Base-by-base conservation (phyloP, 805 yeast genomes). In the Yamadazyma olivae region DNA sequence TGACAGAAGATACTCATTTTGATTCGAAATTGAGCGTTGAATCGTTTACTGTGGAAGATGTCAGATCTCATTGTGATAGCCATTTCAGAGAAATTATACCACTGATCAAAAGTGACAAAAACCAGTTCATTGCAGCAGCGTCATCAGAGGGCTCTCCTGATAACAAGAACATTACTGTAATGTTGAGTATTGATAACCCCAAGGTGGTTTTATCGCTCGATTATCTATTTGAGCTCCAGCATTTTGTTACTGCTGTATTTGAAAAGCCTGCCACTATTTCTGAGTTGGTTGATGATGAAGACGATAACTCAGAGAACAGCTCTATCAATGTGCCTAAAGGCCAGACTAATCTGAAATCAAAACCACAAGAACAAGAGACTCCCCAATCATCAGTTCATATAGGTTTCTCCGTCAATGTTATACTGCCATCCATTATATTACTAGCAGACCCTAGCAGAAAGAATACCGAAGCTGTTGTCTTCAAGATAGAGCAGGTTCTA, bases 401-500 rank as follows among this genome's bases (percentile, higher is more conserved):
- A 17, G 80, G 79, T 0, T 75, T 73, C 43, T 72, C 85, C 1
- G 53, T 91, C 24, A 88, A 85, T 50, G 60, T 93, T 27, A 78
- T 80, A 5, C 82, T 87, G 37, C 80, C 91, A 0, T 86, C 95
- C 0, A 67, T 91, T 14, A 77, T 87, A 14, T 60, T 93, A 20
- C 60, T 93, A 28, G 95, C 96, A 0, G 85, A 91, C 54, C 86
- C 96, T 0, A 71, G 81, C 1, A 66, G 71, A 6, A 54, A 59
- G 2, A 71, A 79, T 41, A 77, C 95, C 0, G 95, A 90, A 49
- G 98, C 98, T 0, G 74, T 91, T 41, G 96, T 91, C 2, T 83
- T 93, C 64, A 85, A 86, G 50, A 78, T 89, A 10, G 95, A 83
- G 40, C 96, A 90, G 51, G 59, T 89, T 3, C 61, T 82, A 30